phyloP scores from a whole-genome alignment of 1,284 basidiomycete genomes.

The Sporisorium exsertum region DNA sequence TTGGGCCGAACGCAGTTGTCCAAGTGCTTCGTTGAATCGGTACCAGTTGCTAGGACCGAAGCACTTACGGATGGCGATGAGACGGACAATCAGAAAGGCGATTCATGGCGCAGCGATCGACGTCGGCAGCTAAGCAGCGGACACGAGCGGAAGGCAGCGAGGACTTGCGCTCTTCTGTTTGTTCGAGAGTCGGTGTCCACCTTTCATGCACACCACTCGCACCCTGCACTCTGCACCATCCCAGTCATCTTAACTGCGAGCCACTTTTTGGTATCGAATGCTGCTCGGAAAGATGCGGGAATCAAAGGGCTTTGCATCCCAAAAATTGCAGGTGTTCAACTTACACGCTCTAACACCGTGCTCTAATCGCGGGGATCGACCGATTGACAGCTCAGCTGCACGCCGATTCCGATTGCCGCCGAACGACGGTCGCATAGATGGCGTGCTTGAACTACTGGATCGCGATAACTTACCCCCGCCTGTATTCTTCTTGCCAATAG shows the following conservation, averaged over 20 bases:
- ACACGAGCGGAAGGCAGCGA: not conserved
- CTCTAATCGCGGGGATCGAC: too few species aligned
- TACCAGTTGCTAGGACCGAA: not conserved
- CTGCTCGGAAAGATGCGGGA: constrained; percentile 21
- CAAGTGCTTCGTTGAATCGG: not conserved
- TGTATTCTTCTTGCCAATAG: not conserved
- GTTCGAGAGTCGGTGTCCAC: not conserved
- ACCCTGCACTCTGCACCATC: constrained; percentile 18
- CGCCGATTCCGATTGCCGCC: constrained; percentile 7
- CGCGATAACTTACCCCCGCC: not conserved
- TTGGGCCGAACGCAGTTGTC: not conserved
- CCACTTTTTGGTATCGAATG: not conserved
- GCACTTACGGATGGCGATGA: not conserved
- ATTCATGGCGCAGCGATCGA: constrained; percentile 13
- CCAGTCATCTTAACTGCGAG: not conserved
- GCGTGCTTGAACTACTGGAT: constrained; percentile 23
- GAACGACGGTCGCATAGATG: constrained; percentile 8
- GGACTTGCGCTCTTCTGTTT: not conserved
- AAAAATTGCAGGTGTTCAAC: not conserved
- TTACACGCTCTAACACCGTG: constrained; percentile 19
- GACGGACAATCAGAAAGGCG: not conserved
- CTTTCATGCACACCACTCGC: not conserved
- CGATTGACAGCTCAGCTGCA: too few species aligned
- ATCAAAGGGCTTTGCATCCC: constrained; percentile 8
- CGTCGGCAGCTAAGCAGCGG: constrained; percentile 8